Base-by-base conservation (phyloP, 768 basidiomycete species). In the Mycena metata region DNA sequence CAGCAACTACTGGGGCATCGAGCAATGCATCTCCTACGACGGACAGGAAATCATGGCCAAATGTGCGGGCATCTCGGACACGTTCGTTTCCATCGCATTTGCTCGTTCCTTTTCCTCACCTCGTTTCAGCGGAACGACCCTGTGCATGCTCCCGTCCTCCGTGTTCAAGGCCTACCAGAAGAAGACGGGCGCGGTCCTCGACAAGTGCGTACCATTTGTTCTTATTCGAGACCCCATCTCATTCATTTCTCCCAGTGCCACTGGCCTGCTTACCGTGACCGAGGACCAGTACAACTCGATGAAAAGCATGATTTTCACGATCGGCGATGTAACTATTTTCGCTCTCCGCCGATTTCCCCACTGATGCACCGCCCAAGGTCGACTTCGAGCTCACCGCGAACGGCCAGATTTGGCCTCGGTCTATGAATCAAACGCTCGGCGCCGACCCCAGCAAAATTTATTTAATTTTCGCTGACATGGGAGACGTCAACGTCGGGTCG, bases 401-500 rank as follows among this genome's bases (percentile, higher is more conserved):
- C 73, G 90, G 88, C 5, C 91, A 93, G 80, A 86, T 89, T 64
- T 92, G 89, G 88, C 90, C 90, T 2, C 86, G 88, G 52, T 72
- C 79, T 13, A 79, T 87, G 69, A 91, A 92, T 79, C 73, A 78
- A 15, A 76, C 78, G 33, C 82, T 93, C 24, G 89, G 89, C 67
- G 90, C 89, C 47, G 75, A 77, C 33, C 64, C 77, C 10, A 72
- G 75, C 71, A 76, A 77, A 61, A 89, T 90, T 68, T 90, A 88
- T 71, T 80, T 89, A 60, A 81, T 90, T 72, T 80, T 84, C 23
- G 82, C 81, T 12, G 85, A 88, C 71, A 75, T 90, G 49, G 88
- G 89, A 35, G 73, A 72, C 45, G 67, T 71, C 52, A 6, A 51
- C 15, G 85, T 39, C 11, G 39, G 88, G n/a, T n/a, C n/a, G 4